A percentile compares a stretch with the other conserved stretches of the same genome.
These are phyloP conservation scores for Penicillium crustosum DNA, from an alignment of 2,329 filamentous ascomycete genomes.

Conservation along the genomic window DNA sequence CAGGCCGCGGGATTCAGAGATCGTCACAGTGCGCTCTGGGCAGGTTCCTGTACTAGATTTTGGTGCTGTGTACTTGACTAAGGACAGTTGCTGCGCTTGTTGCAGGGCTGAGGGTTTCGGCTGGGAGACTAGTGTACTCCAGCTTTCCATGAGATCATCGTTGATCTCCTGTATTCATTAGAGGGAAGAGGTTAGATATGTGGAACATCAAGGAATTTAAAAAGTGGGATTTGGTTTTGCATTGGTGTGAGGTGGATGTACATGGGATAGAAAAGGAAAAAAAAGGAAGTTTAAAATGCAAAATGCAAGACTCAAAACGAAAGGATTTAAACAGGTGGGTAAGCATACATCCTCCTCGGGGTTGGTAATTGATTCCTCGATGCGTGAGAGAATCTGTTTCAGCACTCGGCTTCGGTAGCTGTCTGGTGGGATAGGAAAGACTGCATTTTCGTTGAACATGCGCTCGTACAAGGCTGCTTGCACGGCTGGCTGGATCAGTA, in stretches of 20 bases:
- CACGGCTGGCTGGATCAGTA: slow-evolving; percentile 60
- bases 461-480: slow-evolving; percentile 66
- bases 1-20: slow-evolving; percentile 56
- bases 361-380: slow-evolving; percentile 74
- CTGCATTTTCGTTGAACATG: slow-evolving; percentile 62
- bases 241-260: slow-evolving; percentile 15
- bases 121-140: slow-evolving; percentile 64
- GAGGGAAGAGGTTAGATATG: slow-evolving; percentile 7
- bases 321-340: slow-evolving; percentile 10
- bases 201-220: background rate
- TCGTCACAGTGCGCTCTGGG: slow-evolving; percentile 32
- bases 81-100: slow-evolving; percentile 68
- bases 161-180: slow-evolving; percentile 67
- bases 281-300: background rate
- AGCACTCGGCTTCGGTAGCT: slow-evolving; percentile 71
- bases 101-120: slow-evolving; percentile 64
- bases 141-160: slow-evolving; percentile 70
- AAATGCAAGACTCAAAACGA: slow-evolving; percentile 11
- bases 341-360: slow-evolving; percentile 78
- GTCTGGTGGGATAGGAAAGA: slow-evolving; percentile 61
- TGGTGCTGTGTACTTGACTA: slow-evolving; percentile 67
- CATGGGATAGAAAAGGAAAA: slow-evolving; percentile 8
- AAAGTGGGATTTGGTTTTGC: background rate
- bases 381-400: slow-evolving; percentile 67
- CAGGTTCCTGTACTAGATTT: background rate